Conservation (phyloP, 768 basidiomycete genomes). For the Rhodosporidiobolus sp. region DNA sequence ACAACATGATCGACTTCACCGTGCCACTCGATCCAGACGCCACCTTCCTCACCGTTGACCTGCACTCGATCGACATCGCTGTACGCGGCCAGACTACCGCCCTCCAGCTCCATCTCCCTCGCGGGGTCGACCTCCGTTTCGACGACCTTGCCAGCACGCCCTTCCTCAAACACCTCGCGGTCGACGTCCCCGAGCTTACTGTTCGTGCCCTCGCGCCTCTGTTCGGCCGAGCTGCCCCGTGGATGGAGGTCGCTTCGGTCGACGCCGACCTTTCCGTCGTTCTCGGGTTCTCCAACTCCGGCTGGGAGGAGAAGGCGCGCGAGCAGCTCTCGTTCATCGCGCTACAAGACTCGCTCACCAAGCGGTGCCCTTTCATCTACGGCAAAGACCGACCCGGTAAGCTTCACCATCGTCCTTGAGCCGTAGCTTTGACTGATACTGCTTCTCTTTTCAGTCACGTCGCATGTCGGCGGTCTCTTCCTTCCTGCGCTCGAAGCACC, state of each 20-base stretch:
- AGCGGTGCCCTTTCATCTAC: slow-evolving; percentile 44
- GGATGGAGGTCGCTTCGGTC: slow-evolving; percentile 40
- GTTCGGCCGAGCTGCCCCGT: slow-evolving; percentile 11
- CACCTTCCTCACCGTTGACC: slow-evolving; percentile 71
- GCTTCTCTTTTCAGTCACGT: background rate
- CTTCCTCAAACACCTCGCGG: slow-evolving; percentile 56
- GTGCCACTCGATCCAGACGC: slow-evolving; percentile 74
- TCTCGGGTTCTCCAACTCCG: slow-evolving; percentile 63
- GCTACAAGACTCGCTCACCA: slow-evolving; percentile 67
- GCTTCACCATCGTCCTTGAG: background rate
- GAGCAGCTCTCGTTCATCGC: slow-evolving; percentile 66
- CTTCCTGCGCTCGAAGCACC: slow-evolving; percentile 6
- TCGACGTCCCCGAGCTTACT: slow-evolving; percentile 22
- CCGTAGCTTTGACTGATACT: no score
- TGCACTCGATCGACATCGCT: slow-evolving; percentile 59
- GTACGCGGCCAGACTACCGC: slow-evolving; percentile 60
- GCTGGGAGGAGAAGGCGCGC: slow-evolving; percentile 56
- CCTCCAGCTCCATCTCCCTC: slow-evolving; percentile 57
- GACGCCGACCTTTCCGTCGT: slow-evolving; percentile 54
- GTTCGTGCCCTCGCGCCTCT: slow-evolving; percentile 28
- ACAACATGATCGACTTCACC: slow-evolving; percentile 74
- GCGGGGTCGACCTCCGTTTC: slow-evolving; percentile 63
- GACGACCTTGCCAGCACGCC: slow-evolving; percentile 72
- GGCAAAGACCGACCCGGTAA: background rate
- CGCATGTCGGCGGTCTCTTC: background rate